Evolutionary conservation across 2,329 filamentous ascomycete genomes (phyloP).

Genomic region (Xylaria arbuscula): DNA sequence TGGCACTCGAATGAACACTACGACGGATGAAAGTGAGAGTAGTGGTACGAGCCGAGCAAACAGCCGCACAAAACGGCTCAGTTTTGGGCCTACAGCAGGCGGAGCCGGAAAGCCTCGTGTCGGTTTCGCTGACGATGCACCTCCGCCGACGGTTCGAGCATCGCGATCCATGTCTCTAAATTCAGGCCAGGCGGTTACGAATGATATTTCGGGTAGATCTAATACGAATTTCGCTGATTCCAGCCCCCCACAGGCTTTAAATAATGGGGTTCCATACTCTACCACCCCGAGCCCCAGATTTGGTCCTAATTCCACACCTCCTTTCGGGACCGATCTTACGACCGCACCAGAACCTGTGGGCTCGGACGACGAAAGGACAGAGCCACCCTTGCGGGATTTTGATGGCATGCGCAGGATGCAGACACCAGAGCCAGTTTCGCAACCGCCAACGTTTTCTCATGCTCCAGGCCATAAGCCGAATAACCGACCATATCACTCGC

Average conservation of each 20-base stretch:
- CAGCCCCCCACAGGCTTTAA: constrained; percentile 44
- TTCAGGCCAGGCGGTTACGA: constrained; percentile 55
- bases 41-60: constrained; percentile 62
- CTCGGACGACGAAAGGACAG: constrained; percentile 65
- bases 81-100: constrained; percentile 57
- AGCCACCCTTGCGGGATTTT: constrained; percentile 61
- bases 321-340: constrained; percentile 58
- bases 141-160: constrained; percentile 58
- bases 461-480: constrained; percentile 75
- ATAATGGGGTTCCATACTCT: constrained; percentile 42
- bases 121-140: constrained; percentile 67
- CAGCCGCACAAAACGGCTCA: constrained; percentile 68
- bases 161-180: constrained; percentile 64
- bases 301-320: constrained; percentile 53
- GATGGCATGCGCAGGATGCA: constrained; percentile 66
- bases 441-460: constrained; percentile 84
- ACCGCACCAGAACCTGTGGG: constrained; percentile 64
- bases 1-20: constrained; percentile 77
- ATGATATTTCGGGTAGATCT: constrained; percentile 63
- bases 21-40: constrained; percentile 62
- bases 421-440: constrained; percentile 79
- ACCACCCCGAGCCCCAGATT: constrained; percentile 50
- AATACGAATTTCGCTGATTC: constrained; percentile 54
- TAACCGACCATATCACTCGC: constrained; percentile 76
- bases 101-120: constrained; percentile 58